A percentile compares a stretch with the other conserved stretches of the same genome.
Conservation (phyloP, 179 eudicot species). For the Amaranthus tricolor region DNA sequence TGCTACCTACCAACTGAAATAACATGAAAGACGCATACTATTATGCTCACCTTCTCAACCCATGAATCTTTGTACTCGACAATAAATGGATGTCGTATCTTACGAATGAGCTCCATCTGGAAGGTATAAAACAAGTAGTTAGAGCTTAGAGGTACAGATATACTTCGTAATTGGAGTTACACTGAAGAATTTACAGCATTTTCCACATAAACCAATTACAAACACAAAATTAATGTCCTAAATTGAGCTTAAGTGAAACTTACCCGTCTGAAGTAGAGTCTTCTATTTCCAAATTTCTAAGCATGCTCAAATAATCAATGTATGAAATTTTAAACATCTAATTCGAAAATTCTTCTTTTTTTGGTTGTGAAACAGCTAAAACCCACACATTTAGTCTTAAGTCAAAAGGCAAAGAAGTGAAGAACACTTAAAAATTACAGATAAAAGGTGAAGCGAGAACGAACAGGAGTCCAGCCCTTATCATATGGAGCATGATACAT, state of each 20-base stretch:
- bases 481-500: neutral
- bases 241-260: neutral
- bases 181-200: neutral
- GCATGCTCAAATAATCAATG: neutral
- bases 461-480: neutral
- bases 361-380: neutral
- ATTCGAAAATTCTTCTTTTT: neutral
- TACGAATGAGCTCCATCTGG: constrained; percentile 95
- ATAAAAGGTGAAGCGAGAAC: neutral
- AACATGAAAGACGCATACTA: neutral
- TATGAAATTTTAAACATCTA: neutral
- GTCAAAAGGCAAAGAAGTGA: neutral
- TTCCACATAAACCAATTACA: constrained; percentile 1
- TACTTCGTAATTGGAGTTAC: neutral
- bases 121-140: constrained; percentile 8
- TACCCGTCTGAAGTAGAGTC: neutral
- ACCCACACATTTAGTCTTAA: neutral
- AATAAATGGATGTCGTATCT: constrained; percentile 68
- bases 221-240: constrained; percentile 2
- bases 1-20: constrained; percentile 4
- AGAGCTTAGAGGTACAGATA: neutral
- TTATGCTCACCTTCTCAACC: constrained; percentile 80
- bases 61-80: constrained; percentile 98
- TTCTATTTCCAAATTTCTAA: neutral
- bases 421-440: neutral